Conservation (phyloP, 202 grass and related monocot genomes). For the Zizania palustris region DNA sequence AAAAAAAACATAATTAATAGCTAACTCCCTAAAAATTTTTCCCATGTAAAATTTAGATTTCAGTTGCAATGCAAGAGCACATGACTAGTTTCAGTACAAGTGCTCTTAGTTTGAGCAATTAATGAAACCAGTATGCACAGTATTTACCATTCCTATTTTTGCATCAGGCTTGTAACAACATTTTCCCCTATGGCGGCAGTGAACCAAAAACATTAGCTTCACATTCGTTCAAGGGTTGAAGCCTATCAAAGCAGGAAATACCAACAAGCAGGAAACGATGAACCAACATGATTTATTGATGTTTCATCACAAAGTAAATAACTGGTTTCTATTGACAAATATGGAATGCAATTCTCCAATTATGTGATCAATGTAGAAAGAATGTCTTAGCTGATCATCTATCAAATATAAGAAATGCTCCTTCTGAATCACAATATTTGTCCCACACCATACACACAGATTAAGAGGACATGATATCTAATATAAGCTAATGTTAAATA, state of each 20-base stretch:
- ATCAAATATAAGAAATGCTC: slow-evolving; percentile 10
- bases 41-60: no score
- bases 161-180: background rate
- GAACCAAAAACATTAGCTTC: slow-evolving; percentile 4
- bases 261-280: background rate
- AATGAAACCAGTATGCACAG: slow-evolving; percentile 10
- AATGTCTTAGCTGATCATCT: background rate
- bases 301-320: background rate
- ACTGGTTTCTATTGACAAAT: background rate
- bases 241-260: background rate
- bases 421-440: background rate
- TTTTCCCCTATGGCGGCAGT: background rate
- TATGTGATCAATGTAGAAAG: background rate
- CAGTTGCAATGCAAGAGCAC: no score
- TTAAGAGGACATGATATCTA: background rate
- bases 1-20: no score
- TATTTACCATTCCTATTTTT: background rate
- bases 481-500: background rate
- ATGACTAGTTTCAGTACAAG: background rate
- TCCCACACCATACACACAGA: background rate
- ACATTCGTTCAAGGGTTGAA: slow-evolving; percentile 8
- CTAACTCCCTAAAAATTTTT: no score
- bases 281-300: background rate
- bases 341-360: background rate
- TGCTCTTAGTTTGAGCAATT: slow-evolving; percentile 11